A percentile compares a stretch with the other conserved stretches of the same genome.
These are phyloP conservation scores for Cornus kousa DNA, from an alignment of 148 eudicot genomes.

Conservation along the genomic window DNA sequence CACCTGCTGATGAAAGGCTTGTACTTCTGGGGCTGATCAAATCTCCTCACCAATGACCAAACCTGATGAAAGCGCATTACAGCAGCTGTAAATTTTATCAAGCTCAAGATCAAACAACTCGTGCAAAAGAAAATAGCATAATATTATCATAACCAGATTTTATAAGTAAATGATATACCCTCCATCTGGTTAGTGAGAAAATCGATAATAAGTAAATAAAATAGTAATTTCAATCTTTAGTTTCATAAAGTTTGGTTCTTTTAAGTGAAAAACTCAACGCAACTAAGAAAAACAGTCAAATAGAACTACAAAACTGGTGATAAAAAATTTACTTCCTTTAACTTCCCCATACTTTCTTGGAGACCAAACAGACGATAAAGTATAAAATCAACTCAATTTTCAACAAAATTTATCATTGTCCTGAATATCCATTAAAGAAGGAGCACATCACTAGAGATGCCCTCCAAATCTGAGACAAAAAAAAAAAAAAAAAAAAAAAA, in stretches of 20 bases:
- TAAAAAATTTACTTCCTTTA: neutral
- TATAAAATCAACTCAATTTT: neutral
- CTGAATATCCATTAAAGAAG: too few relatives aligned
- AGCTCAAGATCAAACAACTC: neutral
- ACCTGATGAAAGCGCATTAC: constrained; percentile 27
- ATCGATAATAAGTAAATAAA: neutral
- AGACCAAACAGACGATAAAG: neutral
- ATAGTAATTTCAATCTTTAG: neutral
- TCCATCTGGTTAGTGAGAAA: neutral
- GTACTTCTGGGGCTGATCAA: constrained; percentile 69
- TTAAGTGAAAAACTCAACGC: neutral
- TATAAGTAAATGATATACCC: neutral
- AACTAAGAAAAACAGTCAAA: neutral
- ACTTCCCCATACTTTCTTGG: neutral
- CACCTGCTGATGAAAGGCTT: constrained; percentile 67
- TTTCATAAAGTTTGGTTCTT: neutral
- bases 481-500: too few relatives aligned
- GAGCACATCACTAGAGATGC: neutral
- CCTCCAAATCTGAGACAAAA: neutral
- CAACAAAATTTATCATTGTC: neutral
- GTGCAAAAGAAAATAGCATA: neutral
- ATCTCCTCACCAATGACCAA: constrained; percentile 66
- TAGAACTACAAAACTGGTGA: neutral
- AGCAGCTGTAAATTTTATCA: neutral
- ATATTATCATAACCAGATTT: neutral